Evolutionary conservation across 139 green algal species (phyloP).

Genomic region (Ettlia oleoabundans): DNA sequence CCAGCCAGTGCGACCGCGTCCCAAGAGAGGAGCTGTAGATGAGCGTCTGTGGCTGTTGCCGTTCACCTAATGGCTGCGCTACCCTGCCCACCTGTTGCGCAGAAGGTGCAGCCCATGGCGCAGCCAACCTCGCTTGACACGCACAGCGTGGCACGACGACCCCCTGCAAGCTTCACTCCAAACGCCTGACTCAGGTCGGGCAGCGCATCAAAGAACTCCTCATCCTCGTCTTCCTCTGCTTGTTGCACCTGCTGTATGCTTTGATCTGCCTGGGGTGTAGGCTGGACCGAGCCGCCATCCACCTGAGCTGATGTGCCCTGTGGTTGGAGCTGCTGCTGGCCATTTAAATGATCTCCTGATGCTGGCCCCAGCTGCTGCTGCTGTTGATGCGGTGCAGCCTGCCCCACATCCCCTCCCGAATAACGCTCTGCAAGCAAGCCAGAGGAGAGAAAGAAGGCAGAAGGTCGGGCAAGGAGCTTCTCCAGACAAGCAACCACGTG

Average conservation of each 20-base stretch:
- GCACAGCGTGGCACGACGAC: constrained; percentile 79
- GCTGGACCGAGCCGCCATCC: too few relatives aligned
- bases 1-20: too few relatives aligned
- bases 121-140: constrained; percentile 90
- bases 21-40: too few relatives aligned
- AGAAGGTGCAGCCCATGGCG: constrained; percentile 97
- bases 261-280: too few relatives aligned
- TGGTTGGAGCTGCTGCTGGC: not conserved
- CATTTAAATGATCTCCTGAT: not conserved
- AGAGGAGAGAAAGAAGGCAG: not conserved
- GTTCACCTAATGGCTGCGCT: too few relatives aligned
- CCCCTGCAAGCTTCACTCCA: not conserved
- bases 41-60: too few relatives aligned
- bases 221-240: not conserved
- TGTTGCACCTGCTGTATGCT: constrained; percentile 16
- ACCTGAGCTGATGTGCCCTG: too few relatives aligned
- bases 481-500: not conserved
- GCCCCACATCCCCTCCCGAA: not conserved
- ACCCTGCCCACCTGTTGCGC: too few relatives aligned
- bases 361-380: not conserved
- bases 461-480: not conserved
- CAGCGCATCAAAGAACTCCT: constrained; percentile 11
- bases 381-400: not conserved
- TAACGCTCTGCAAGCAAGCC: constrained; percentile 3
- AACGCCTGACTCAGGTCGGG: constrained; percentile 8